A percentile compares a stretch with the other conserved stretches of the same genome.
Conservation (phyloP, 345 rosid species). For the Bruguiera parviflora region DNA sequence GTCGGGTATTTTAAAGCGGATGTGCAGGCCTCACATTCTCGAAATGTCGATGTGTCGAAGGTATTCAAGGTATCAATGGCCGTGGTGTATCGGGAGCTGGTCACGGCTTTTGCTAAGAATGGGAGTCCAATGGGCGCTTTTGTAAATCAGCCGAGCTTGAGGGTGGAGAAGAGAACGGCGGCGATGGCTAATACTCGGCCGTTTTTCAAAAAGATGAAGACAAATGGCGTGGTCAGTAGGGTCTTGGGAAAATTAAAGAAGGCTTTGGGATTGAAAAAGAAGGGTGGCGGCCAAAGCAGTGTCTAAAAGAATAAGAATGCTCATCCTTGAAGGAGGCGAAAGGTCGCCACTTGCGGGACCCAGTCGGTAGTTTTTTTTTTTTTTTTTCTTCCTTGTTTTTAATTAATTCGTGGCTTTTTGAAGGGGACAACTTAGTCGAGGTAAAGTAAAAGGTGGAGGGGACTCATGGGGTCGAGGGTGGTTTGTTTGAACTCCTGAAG, state of each 20-base stretch:
- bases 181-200: not conserved
- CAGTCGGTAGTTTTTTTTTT: too few relatives aligned
- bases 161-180: conserved; percentile 10
- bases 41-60: conserved; percentile 12
- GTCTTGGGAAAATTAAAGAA: conserved; percentile 28
- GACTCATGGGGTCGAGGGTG: too few relatives aligned
- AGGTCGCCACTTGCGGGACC: not conserved
- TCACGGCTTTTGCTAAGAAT: conserved; percentile 12
- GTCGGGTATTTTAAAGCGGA: conserved; percentile 34
- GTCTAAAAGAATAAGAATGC: not conserved
- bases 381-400: too few relatives aligned
- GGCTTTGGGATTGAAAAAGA: conserved; percentile 36
- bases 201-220: conserved; percentile 8
- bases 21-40: not conserved
- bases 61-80: conserved; percentile 30
- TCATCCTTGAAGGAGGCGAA: not conserved
- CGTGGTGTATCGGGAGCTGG: conserved; percentile 28
- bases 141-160: conserved; percentile 7
- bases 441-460: not conserved
- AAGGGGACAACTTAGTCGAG: not conserved
- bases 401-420: too few relatives aligned
- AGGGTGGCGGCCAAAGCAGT: not conserved
- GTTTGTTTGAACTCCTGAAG: too few relatives aligned
- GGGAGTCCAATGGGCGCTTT: conserved; percentile 36
- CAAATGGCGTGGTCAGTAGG: conserved; percentile 16